Evolutionary conservation across 768 basidiomycete species (phyloP).

Genomic region (Royoungia palumana): DNA sequence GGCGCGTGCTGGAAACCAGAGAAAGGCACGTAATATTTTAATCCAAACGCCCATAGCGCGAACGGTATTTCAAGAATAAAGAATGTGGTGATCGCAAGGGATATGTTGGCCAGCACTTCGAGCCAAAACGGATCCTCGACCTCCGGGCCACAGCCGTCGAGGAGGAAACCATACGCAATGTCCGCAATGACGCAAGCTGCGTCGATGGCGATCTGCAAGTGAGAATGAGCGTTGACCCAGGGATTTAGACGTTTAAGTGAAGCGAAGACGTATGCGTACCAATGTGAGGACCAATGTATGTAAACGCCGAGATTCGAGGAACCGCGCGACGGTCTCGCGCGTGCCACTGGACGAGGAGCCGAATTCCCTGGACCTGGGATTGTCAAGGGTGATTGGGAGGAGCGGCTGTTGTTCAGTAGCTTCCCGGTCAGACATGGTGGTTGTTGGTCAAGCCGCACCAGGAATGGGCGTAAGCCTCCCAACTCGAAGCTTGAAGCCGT

Average conservation of each 20-base stretch:
- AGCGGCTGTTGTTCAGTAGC: conserved; percentile 48
- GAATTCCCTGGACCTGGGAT: conserved; percentile 4
- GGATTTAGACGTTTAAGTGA: conserved; percentile 10
- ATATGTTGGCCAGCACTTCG: conserved; percentile 55
- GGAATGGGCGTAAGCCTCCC: conserved; percentile 1
- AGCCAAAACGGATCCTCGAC: conserved; percentile 57
- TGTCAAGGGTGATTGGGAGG: conserved; percentile 33
- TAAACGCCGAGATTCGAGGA: conserved; percentile 51
- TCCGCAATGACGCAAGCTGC: conserved; percentile 69
- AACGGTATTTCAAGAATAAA: conserved; percentile 80
- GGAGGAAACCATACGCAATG: conserved; percentile 64
- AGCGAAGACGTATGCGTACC: conserved; percentile 38
- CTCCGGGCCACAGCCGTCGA: conserved; percentile 44
- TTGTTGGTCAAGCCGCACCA: conserved; percentile 17
- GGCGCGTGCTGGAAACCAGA: conserved; percentile 49
- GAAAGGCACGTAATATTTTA: conserved; percentile 60
- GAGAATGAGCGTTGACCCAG: conserved; percentile 6
- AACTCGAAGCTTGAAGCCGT: not conserved
- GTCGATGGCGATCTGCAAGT: conserved; percentile 55
- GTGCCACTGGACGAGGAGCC: conserved; percentile 13
- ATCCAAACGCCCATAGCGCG: conserved; percentile 62
- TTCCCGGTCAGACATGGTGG: conserved; percentile 35
- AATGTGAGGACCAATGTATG: conserved; percentile 57
- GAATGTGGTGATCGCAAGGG: conserved; percentile 63
- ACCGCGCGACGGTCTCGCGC: conserved; percentile 38